Evolutionary conservation across 352 stramenopile genomes (phyloP), one percentile per base, ranked within the genome.

Genomic region (Globisporangium carolinianum): DNA sequence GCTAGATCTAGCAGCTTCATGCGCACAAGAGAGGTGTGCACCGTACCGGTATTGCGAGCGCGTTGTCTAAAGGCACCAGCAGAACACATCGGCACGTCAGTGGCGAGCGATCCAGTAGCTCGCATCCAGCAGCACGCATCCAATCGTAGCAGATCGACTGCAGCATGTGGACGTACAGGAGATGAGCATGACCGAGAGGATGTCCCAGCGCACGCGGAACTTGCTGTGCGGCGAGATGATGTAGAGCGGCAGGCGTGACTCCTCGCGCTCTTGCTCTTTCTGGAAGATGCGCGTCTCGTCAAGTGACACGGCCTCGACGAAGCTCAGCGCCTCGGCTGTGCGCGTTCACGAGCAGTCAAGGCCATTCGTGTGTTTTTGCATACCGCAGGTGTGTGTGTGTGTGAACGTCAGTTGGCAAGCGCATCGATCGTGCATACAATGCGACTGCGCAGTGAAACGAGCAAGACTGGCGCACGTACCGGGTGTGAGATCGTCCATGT

Each of bases 251-350:
- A 98, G 79, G 41, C 60, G 90, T 11, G 77, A 83, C 39, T 95
- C 85, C 49, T 95, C 82, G 55, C 94, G 85, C 18, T 86, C 80
- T 49, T 90, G 73, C 47, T 87, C 80, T 53, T 86, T 86, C 58
- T 93, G 86, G 61, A 94, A 96, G 52, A 96, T 92, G 52, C 94
- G 87, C 52, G 87, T 83, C 45, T 86, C 85, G 15, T 95, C 82
- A 56, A 81, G 82, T 11, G 78, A 86, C 11, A 77, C 80, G 1
- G 74, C 74, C 63, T 91, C 79, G 18, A 90, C 83, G 70, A 93
- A 89, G 55, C 87, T 71, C 39, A 90, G 65, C 0, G 83, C 80
- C 71, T 93, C 79, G 4, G 76, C 80, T 90, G 54, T 14, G 38
- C 6, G 35, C 17, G 32, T 41, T 53, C n/a, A 46, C 47, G 14